Conservation (phyloP, 2,329 filamentous ascomycete genomes). For the Lachnellula suecica region DNA sequence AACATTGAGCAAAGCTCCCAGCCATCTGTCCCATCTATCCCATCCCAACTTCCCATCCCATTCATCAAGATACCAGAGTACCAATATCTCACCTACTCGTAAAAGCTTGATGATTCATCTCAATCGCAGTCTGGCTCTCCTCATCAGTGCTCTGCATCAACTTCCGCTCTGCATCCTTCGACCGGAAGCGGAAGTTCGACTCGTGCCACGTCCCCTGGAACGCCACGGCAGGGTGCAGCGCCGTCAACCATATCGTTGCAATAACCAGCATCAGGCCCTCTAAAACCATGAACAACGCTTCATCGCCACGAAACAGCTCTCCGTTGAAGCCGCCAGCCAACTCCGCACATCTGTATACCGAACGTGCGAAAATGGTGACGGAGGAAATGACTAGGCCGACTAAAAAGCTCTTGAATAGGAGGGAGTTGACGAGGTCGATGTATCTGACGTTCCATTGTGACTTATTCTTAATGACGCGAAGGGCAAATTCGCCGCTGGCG, state of each 20-base stretch:
- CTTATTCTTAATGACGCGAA: constrained; percentile 11
- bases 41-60: not conserved
- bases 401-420: constrained; percentile 45
- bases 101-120: not conserved
- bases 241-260: constrained; percentile 28
- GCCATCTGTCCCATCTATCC: too few species aligned
- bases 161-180: constrained; percentile 2
- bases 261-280: constrained; percentile 40
- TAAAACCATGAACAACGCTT: constrained; percentile 43
- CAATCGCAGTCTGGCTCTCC: not conserved
- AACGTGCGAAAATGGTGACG: constrained; percentile 53
- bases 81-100: not conserved
- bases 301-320: constrained; percentile 41
- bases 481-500: constrained; percentile 17
- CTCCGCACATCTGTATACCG: constrained; percentile 56
- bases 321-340: constrained; percentile 53
- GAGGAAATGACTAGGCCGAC: constrained; percentile 51
- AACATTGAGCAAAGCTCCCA: not conserved
- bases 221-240: constrained; percentile 31
- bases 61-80: not conserved
- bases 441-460: constrained; percentile 20
- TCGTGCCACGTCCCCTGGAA: constrained; percentile 17
- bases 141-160: not conserved
- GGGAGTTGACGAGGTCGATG: constrained; percentile 14
- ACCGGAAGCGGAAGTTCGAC: constrained; percentile 9